Evolutionary conservation across 768 basidiomycete species (phyloP), one percentile per base, ranked within the genome.

Genomic region (Psilocybe azurescens): DNA sequence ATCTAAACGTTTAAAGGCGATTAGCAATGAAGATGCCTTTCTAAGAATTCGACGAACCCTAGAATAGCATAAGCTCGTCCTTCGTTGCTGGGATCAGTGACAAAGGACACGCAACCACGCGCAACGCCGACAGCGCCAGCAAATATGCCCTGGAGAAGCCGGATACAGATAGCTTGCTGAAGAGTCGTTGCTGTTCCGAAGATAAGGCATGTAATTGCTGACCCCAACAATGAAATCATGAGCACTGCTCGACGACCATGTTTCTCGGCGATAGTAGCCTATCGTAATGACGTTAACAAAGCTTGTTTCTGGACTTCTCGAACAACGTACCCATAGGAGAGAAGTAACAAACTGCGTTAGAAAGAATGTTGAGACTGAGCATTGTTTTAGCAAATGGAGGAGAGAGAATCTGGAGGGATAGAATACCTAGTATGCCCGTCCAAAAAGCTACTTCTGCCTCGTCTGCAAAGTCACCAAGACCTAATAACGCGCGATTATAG

Each of bases 281-380:
- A 56, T 61, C 18, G 58, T 13, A 41, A 33, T 46, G 56, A 28
- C 16, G 48, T 50, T 33, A 51, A 51, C 50, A n/a, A 67, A 28
- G 32, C 61, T 49, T 53, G 58, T 53, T 64, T 41, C 33, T 33
- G 39, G 52, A 61, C 9, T 30, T 41, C 46, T 62, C 16, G 36
- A 10, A 58, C 33, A 39, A 72, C 77, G 60, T 70, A 90, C 92
- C 97, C 97, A 99, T 58, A 98, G 81, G 33, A 99, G 78, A 30
- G 94, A 95, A 0, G 97, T 99, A 32, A 97, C 77, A 76, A 99
- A 99, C 70, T 99, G 97, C 1, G 96, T 95, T 68, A 97, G 79
- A 80, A 98, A 99, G 77, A 95, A 95, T 2, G 86, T 87, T 39
- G 93, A 84, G 29, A 93, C 92, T 91, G 62, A 47, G 36, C 48